Base-by-base conservation (phyloP, 805 yeast genomes). In the Metschnikowia similis region DNA sequence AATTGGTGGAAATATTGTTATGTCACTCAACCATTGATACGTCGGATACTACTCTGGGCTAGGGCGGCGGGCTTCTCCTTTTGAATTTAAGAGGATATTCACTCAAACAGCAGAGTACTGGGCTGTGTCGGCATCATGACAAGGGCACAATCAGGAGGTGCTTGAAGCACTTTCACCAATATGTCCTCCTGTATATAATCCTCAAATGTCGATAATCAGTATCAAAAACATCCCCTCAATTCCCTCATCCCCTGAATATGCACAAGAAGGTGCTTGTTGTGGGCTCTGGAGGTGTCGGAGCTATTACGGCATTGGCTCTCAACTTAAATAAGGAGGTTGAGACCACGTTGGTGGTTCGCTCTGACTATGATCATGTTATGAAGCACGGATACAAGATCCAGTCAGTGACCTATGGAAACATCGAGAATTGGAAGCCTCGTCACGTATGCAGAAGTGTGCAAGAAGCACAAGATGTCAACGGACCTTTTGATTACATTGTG, bases 401-500 rank as follows among this genome's bases (percentile, higher is more conserved):
- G 29, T 52, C 56, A 13, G 58, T 49, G n/a, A 51, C 58, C 1
- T 57, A 56, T 31, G 59, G 58, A 2, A 40, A 45, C n/a, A 10
- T 47, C 32, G 48, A 49, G n/a, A 46, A 48, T 34, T 57, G 58
- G 58, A 42, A 53, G 17, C 61, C 61, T 3, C 43, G 43, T 13
- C 50, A 57, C 28, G 46, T 57, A 2, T 37, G 51, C 11, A 39
- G 34, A 3, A 38, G 52, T 6, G 61, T 56, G 6, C 41, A 41
- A 13, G 55, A 52, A 10, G 61, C 61, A 2, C 54, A 49, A 6
- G 21, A 30, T 7, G 44, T 44, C 4, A 32, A 49, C 21, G 59
- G 59, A 2, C 57, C 57, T 1, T 70, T 65, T 49, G 72, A 69
- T 48, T 65, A 60, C 48, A 61, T 70, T 8, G 60, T 70, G 1